Conservation (phyloP, 2,329 filamentous ascomycete genomes). For the Colletotrichum caudatum region DNA sequence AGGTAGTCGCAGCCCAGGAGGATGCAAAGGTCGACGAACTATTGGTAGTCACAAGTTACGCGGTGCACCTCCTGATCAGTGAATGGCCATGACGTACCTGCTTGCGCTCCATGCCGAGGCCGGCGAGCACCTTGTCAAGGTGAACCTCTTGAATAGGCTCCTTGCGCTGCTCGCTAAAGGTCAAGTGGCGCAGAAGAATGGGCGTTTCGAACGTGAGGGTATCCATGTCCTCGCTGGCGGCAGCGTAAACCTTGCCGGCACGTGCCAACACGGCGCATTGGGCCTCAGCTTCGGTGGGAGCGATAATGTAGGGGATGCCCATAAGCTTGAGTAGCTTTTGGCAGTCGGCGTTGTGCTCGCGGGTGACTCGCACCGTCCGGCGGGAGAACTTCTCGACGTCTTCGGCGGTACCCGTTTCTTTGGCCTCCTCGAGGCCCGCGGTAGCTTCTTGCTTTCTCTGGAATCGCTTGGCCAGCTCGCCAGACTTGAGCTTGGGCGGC, state of each 20-base stretch:
- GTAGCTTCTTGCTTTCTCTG: constrained; percentile 94
- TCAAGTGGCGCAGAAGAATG: constrained; percentile 90
- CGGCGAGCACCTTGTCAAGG: constrained; percentile 86
- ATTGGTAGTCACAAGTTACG: constrained; percentile 36
- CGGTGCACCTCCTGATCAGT: background rate
- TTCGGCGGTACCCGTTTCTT: constrained; percentile 94
- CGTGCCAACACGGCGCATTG: constrained; percentile 92
- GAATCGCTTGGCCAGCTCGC: constrained; percentile 95
- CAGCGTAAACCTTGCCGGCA: constrained; percentile 95
- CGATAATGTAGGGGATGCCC: constrained; percentile 95
- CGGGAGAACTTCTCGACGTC: constrained; percentile 99
- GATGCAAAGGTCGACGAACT: constrained; percentile 99
- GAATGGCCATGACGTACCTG: constrained; percentile 66
- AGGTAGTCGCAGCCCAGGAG: constrained; percentile 97
- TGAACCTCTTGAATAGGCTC: constrained; percentile 97
- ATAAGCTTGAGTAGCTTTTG: constrained; percentile 91
- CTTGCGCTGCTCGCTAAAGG: constrained; percentile 96
- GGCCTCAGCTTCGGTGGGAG: constrained; percentile 96
- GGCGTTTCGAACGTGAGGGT: constrained; percentile 95
- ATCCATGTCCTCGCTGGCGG: constrained; percentile 98
- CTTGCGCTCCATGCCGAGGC: constrained; percentile 86
- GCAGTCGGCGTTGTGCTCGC: constrained; percentile 96
- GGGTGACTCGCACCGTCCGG: constrained; percentile 92
- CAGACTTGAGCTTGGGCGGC: constrained; percentile 96
- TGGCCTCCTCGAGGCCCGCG: constrained; percentile 92